Conservation (phyloP, 176 grass and related monocot genomes). For the Aegilops umbellulata region DNA sequence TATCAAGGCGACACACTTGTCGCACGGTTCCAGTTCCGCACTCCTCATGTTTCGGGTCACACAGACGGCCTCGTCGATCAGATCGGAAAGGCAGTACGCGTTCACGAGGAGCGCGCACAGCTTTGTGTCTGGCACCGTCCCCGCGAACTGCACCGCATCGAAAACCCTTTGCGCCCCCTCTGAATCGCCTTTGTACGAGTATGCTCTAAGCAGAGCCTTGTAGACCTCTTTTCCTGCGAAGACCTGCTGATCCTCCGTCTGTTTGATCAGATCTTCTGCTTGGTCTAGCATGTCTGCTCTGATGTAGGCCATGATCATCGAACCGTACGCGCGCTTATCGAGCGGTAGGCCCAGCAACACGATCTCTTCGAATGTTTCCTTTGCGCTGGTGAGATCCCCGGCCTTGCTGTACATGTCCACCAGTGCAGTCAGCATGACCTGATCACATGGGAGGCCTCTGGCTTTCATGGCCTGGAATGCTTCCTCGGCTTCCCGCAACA, state of each 20-base stretch:
- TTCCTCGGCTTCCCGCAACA: constrained; percentile 66
- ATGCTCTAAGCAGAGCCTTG: constrained; percentile 87
- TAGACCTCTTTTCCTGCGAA: constrained; percentile 75
- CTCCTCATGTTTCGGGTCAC: constrained; percentile 75
- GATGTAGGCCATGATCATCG: constrained; percentile 92
- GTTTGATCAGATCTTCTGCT: constrained; percentile 62
- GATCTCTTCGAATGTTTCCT: constrained; percentile 65
- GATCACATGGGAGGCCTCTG: constrained; percentile 75
- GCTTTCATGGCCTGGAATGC: constrained; percentile 60
- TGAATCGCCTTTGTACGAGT: constrained; percentile 57
- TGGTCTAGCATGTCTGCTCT: constrained; percentile 62
- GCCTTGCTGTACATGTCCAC: constrained; percentile 18
- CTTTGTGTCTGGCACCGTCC: constrained; percentile 66
- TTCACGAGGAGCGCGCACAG: constrained; percentile 77
- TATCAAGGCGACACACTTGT: constrained; percentile 57
- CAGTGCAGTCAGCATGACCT: constrained; percentile 36
- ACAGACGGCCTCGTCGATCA: constrained; percentile 32
- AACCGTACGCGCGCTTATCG: constrained; percentile 72
- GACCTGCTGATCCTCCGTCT: constrained; percentile 58
- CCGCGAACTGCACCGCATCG: constrained; percentile 60
- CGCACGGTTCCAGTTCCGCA: constrained; percentile 44
- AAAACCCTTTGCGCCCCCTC: constrained; percentile 74
- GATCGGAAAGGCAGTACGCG: constrained; percentile 59
- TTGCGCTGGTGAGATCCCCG: not conserved
- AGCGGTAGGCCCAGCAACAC: constrained; percentile 54